These are phyloP conservation scores for Serendipita indica DNA, from an alignment of 768 basidiomycete species.

Conservation along the genomic window DNA sequence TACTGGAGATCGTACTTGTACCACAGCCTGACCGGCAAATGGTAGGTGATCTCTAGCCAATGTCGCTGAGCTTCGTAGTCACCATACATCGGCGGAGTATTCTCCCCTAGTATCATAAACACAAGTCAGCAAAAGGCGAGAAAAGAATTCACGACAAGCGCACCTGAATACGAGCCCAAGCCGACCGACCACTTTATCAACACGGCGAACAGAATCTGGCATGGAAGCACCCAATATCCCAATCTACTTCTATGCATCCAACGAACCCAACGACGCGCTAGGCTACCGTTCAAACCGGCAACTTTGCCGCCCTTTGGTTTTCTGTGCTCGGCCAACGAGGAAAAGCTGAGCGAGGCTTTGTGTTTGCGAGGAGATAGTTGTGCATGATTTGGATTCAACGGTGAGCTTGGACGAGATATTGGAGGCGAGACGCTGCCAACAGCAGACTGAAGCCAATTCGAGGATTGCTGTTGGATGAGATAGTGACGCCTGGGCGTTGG, in stretches of 20 bases:
- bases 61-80: conserved; percentile 91
- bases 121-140: background rate
- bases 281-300: conserved; percentile 22
- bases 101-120: conserved; percentile 33
- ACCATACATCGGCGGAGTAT: conserved; percentile 69
- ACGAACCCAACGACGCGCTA: conserved; percentile 50
- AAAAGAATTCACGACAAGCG: conserved; percentile 18
- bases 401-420: conserved; percentile 36
- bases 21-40: conserved; percentile 64
- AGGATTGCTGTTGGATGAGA: conserved; percentile 40
- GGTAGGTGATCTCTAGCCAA: conserved; percentile 85
- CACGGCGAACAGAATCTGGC: conserved; percentile 35
- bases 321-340: conserved; percentile 13
- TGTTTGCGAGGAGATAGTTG: conserved; percentile 14
- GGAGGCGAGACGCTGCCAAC: conserved; percentile 30
- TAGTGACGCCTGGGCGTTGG: conserved; percentile 54
- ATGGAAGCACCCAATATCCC: conserved; percentile 44
- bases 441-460: conserved; percentile 42
- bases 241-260: conserved; percentile 66
- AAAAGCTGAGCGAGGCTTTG: conserved; percentile 12
- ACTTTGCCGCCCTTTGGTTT: conserved; percentile 11
- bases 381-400: conserved; percentile 23
- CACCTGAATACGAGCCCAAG: conserved; percentile 72
- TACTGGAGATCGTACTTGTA: conserved; percentile 79
- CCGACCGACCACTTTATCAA: conserved; percentile 57